Percentiles rank a stretch among this genome's conserved stretches.
phyloP scores from a whole-genome alignment of 1,139 yeast genomes.

The Hanseniaspora sp. region DNA sequence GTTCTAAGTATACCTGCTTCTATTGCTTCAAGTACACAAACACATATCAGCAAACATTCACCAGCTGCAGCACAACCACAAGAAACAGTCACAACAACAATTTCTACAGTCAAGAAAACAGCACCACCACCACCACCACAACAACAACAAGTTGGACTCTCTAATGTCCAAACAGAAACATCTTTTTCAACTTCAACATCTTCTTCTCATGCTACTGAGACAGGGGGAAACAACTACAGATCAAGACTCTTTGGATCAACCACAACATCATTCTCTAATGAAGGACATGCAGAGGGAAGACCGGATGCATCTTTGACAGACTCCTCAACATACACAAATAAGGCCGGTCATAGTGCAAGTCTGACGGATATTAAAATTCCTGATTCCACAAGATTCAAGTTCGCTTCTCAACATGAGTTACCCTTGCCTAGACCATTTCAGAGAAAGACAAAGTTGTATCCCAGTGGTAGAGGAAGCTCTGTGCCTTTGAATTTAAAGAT shows the following conservation, averaged over 20 bases:
- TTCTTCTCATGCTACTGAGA: conserved; percentile 18
- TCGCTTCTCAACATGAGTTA: conserved; percentile 53
- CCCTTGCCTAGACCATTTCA: conserved; percentile 77
- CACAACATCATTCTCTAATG: conserved; percentile 21
- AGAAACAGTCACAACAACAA: conserved; percentile 20
- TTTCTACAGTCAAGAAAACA: conserved; percentile 19
- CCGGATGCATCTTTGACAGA: conserved; percentile 24
- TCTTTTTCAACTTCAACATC: conserved; percentile 19
- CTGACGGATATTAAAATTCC: conserved; percentile 39
- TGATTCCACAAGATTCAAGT: conserved; percentile 67
- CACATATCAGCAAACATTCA: no score
- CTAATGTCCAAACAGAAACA: conserved; percentile 16
- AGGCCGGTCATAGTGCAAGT: conserved; percentile 26
- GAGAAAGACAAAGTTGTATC: conserved; percentile 64
- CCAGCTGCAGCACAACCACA: conserved; percentile 19
- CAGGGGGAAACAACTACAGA: conserved; percentile 19
- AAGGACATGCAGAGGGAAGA: conserved; percentile 32
- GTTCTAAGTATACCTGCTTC: no score
- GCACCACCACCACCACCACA: conserved; percentile 20
- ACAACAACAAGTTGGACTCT: conserved; percentile 12
- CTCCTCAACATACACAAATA: conserved; percentile 27
- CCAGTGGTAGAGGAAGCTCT: conserved; percentile 91
- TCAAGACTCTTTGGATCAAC: conserved; percentile 29
- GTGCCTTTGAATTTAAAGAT: conserved; percentile 66
- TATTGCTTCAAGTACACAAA: conserved; percentile 20